These are phyloP conservation scores for Xerocomellus chrysenteron DNA, from an alignment of 768 basidiomycete species.

Conservation along the genomic window DNA sequence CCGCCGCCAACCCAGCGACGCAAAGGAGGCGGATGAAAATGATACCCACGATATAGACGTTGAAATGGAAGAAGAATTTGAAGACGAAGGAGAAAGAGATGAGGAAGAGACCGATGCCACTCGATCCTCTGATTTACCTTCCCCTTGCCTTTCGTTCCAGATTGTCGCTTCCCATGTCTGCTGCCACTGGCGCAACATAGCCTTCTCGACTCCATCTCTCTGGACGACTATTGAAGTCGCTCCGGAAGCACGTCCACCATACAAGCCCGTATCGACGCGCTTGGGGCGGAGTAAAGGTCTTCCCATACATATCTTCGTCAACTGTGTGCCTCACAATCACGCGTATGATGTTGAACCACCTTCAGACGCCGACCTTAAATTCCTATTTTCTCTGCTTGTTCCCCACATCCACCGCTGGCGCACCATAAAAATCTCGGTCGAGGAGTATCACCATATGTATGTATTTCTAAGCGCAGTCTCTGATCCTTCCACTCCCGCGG, in stretches of 20 bases:
- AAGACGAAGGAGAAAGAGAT: neutral
- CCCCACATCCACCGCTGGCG: conserved; percentile 59
- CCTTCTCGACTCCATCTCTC: conserved; percentile 52
- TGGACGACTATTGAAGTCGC: conserved; percentile 48
- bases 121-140: neutral
- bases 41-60: conserved; percentile 9
- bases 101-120: neutral
- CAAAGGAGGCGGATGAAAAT: conserved; percentile 29
- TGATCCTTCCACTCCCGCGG: conserved; percentile 37
- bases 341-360: conserved; percentile 12
- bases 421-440: conserved; percentile 45
- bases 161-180: conserved; percentile 40
- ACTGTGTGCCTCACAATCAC: conserved; percentile 36
- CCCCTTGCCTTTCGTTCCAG: conserved; percentile 39
- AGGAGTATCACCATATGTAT: conserved; percentile 48
- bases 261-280: conserved; percentile 44
- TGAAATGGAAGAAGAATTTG: neutral
- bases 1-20: conserved; percentile 30
- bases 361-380: conserved; percentile 19
- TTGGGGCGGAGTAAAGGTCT: conserved; percentile 55
- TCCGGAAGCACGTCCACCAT: conserved; percentile 36
- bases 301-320: conserved; percentile 54
- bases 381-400: conserved; percentile 38
- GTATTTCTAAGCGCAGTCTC: conserved; percentile 43
- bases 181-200: conserved; percentile 53